Evolutionary conservation across 2,329 filamentous ascomycete species (phyloP), one percentile per base, ranked within the genome.

Genomic region (Clonostachys byssicola): DNA sequence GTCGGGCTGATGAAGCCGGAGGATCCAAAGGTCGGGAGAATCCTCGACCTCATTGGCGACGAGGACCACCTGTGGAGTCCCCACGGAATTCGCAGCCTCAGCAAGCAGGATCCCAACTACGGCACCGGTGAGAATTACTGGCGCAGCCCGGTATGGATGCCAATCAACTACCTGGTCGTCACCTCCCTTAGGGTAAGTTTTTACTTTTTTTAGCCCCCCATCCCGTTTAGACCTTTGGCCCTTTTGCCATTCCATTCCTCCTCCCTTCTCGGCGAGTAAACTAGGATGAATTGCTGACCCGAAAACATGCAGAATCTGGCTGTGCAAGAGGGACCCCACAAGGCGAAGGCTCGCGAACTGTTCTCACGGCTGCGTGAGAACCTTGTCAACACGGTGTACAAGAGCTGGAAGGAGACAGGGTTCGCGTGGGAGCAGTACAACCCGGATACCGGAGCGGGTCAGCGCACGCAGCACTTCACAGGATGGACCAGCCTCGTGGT

Each of bases 341-440:
- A 83, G 57, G 67, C 73, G 39, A 80, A 81, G 54, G 89, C 92
- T 9, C 72, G 71, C n/a, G 76, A 82, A 47, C 74, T 96, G 49
- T 97, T 96, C 71, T 82, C 73, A 14, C 73, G 79, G 34, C 79
- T 97, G 43, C 83, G 94, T 47, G 81, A 79, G 65, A 97, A 96
- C 61, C 71, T 99, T 12, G 88, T 97, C 42, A 80, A 91, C 45
- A 97, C 92, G 2, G 88, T 97, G 13, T 96, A 87, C 72, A 80
- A 85, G 49, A 85, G 85, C 63, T 99, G 92, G 92, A 75, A 85
- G 62, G 82, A 89, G 61, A 97, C 94, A 0, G 92, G 92, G 16
- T 97, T 97, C 63, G 94, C 92, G 0, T 99, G 92, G 92, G 94
- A 99, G 70, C 94, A 99, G 71, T 99, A 97, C 67, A 89, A 95